Conservation (phyloP, 495 filamentous ascomycete genomes). For the Lasiosphaeria hispida region DNA sequence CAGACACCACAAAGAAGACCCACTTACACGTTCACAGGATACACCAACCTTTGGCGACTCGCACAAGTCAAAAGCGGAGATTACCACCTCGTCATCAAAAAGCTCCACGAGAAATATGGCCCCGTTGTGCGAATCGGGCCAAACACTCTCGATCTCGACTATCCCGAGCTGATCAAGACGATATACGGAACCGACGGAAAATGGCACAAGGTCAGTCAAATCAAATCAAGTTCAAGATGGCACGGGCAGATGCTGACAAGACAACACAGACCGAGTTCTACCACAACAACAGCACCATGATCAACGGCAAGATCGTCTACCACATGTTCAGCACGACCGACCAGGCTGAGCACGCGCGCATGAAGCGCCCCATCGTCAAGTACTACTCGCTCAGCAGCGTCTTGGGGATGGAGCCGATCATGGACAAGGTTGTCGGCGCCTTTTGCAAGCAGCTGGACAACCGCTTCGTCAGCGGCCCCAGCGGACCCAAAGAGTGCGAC, state of each 20-base stretch:
- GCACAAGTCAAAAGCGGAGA: conserved; percentile 25
- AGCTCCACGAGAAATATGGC: conserved; percentile 38
- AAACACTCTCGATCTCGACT: conserved; percentile 34
- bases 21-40: conserved; percentile 16
- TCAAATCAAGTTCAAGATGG: not conserved
- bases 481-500: conserved; percentile 12
- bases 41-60: conserved; percentile 33
- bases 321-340: conserved; percentile 38
- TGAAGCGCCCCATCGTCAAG: conserved; percentile 38
- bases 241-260: not conserved
- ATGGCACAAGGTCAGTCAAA: conserved; percentile 22
- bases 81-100: conserved; percentile 27
- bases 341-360: conserved; percentile 29
- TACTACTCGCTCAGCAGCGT: conserved; percentile 37
- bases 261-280: conserved; percentile 40
- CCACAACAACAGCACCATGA: conserved; percentile 34
- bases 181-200: conserved; percentile 29
- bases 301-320: conserved; percentile 38
- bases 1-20: too few relatives aligned
- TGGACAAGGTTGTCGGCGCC: conserved; percentile 33
- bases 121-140: conserved; percentile 37
- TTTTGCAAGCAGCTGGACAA: conserved; percentile 31
- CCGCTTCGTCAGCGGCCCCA: conserved; percentile 16
- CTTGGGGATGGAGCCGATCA: conserved; percentile 32
- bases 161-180: conserved; percentile 22